Evolutionary conservation across 2,329 filamentous ascomycete genomes (phyloP).

Genomic region (Geosmithia putterillii): DNA sequence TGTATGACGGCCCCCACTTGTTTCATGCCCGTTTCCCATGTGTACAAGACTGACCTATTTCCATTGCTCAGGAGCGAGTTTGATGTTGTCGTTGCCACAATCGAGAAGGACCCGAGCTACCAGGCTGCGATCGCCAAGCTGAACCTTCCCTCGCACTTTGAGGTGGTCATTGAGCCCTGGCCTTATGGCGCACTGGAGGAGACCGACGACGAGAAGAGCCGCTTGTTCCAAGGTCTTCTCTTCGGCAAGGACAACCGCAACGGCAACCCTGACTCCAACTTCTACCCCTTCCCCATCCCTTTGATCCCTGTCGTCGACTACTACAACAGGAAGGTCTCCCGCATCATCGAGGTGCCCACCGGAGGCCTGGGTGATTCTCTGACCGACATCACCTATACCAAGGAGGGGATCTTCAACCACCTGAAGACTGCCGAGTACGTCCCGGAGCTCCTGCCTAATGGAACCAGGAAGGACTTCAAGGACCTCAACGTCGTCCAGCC

Average conservation of each 20-base stretch:
- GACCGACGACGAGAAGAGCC: slow-evolving; percentile 22
- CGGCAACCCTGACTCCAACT: slow-evolving; percentile 42
- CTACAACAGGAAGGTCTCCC: slow-evolving; percentile 38
- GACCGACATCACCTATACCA: slow-evolving; percentile 16
- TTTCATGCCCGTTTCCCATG: too few relatives aligned
- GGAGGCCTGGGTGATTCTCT: slow-evolving; percentile 33
- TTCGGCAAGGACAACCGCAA: slow-evolving; percentile 30
- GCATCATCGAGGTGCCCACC: slow-evolving; percentile 43
- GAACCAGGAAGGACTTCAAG: slow-evolving; percentile 41
- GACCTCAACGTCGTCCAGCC: slow-evolving; percentile 62
- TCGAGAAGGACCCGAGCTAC: too few relatives aligned
- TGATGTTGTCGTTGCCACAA: too few relatives aligned
- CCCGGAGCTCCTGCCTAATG: slow-evolving; percentile 33
- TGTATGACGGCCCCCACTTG: too few relatives aligned
- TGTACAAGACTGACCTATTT: too few relatives aligned
- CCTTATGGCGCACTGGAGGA: slow-evolving; percentile 45
- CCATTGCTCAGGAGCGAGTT: too few relatives aligned
- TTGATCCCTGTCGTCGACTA: slow-evolving; percentile 48
- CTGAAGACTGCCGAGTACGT: slow-evolving; percentile 29
- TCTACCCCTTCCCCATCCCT: slow-evolving; percentile 50
- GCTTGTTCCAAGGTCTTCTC: slow-evolving; percentile 37
- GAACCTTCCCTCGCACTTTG: slow-evolving; percentile 28
- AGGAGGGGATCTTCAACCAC: slow-evolving; percentile 26
- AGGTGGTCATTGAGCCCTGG: slow-evolving; percentile 44
- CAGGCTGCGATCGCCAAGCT: slow-evolving; percentile 34